phyloP scores from a whole-genome alignment of 1,139 yeast species.

The Yamadazyma conglobata region DNA sequence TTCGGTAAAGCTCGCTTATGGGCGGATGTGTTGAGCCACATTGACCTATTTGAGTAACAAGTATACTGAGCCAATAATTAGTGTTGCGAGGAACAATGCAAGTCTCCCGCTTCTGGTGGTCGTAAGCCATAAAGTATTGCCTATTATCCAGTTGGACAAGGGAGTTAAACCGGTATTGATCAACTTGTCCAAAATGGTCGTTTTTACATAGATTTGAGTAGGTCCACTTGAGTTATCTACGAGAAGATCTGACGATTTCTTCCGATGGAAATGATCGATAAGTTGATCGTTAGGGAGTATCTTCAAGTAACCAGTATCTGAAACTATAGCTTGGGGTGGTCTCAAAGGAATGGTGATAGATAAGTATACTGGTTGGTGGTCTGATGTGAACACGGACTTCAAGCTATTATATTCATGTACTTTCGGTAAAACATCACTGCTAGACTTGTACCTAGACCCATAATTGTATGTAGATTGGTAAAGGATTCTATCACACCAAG shows the following conservation, averaged over 20 bases:
- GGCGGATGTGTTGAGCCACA: slow-evolving; percentile 12
- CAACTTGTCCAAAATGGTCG: slow-evolving; percentile 36
- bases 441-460: slow-evolving; percentile 1
- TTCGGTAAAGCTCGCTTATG: slow-evolving; percentile 13
- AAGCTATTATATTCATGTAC: slow-evolving; percentile 41
- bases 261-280: slow-evolving; percentile 19
- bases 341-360: slow-evolving; percentile 38
- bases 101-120: slow-evolving; percentile 42
- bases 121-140: slow-evolving; percentile 36
- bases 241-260: slow-evolving; percentile 4
- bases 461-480: slow-evolving; percentile 47
- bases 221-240: slow-evolving; percentile 35
- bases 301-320: slow-evolving; percentile 40
- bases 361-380: slow-evolving; percentile 46
- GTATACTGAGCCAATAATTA: slow-evolving; percentile 7
- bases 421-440: slow-evolving; percentile 18
- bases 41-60: slow-evolving; percentile 5
- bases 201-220: slow-evolving; percentile 41
- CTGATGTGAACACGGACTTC: slow-evolving; percentile 30
- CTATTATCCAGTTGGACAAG: slow-evolving; percentile 33
- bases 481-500: slow-evolving; percentile 87
- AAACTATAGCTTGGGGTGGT: slow-evolving; percentile 42
- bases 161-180: slow-evolving; percentile 28
- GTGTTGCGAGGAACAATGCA: slow-evolving; percentile 9
- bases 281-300: slow-evolving; percentile 27